Percentiles rank a stretch among this genome's conserved stretches.
Evolutionary conservation across 83 land plant species (phyloP).

Genomic region (Thuja plicata): DNA sequence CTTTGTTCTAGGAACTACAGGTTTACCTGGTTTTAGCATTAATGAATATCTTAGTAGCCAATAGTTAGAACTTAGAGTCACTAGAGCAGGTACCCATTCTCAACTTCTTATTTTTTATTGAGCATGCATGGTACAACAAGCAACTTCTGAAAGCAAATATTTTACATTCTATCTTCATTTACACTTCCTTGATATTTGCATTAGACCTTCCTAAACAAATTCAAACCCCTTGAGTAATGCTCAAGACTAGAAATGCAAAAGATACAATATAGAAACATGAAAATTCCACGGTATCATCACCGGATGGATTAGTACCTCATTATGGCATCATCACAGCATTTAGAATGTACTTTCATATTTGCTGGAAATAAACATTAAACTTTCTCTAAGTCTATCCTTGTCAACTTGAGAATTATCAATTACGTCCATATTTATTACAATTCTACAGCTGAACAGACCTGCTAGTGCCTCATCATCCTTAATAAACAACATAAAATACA

Average conservation of each 20-base stretch:
- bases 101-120: neutral
- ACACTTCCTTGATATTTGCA: neutral
- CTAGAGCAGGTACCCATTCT: neutral
- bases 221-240: neutral
- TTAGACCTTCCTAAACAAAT: neutral
- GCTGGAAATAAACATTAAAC: neutral
- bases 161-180: neutral
- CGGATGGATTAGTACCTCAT: neutral
- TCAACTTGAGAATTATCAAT: neutral
- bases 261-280: neutral
- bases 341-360: neutral
- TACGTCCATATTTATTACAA: neutral
- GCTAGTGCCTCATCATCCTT: neutral
- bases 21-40: neutral
- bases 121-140: neutral
- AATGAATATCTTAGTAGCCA: neutral
- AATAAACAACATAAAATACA: neutral
- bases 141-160: neutral
- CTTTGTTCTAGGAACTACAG: neutral
- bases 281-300: neutral
- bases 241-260: neutral
- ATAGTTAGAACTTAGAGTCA: neutral
- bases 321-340: neutral
- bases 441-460: neutral
- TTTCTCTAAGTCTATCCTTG: neutral